Base-by-base conservation (phyloP, 78 protist genomes). In the slime mould (Dictyostelium discoideum) region DNA sequence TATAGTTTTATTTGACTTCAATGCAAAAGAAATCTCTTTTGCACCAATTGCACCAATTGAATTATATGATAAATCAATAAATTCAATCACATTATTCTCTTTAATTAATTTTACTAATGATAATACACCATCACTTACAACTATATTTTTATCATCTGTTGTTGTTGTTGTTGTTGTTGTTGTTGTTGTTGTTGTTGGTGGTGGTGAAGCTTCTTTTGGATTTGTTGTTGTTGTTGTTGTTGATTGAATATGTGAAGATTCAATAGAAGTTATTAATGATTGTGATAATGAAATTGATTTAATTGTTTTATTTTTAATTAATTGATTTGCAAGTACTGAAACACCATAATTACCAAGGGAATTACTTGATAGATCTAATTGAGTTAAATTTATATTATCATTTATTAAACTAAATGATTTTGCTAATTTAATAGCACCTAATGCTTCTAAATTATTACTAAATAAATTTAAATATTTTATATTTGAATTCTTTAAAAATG, bases 21-120 rank as follows among this genome's bases (percentile, higher is more conserved):
- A 69, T 20, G 87, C 69, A 0, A 3, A 2, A 46, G 83, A 44
- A 4, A 89, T 32, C 40, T 81, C 80, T 26, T 89, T 72, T 9
- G 94, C 87, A 40, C 94, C 94, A 18, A 32, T 89, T 13, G 94
- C 44, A n/a, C 87, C 94, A 32, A 89, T 80, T 2, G 54, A 67
- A 32, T 89, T 83, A 72, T 82, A 90, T 4, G 84, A 82, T 24
- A 90, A 77, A 50, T 90, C 95, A 10, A 89, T 24, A 5, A 69
- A 57, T 48, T 74, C 37, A 22, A 89, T 79, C 1, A 81, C 83
- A 16, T 24, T 50, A 16, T 89, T 89, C 32, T 24, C 18, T 8
- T 39, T 46, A 13, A 89, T 67, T 8, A 89, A 20, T 44, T 13
- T 7, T 3, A 80, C 84, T 37, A 90, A 22, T 32, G 84, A 72